phyloP scores from a whole-genome alignment of 208 protist genomes.

The Herpetomonas samuelpessoai region DNA sequence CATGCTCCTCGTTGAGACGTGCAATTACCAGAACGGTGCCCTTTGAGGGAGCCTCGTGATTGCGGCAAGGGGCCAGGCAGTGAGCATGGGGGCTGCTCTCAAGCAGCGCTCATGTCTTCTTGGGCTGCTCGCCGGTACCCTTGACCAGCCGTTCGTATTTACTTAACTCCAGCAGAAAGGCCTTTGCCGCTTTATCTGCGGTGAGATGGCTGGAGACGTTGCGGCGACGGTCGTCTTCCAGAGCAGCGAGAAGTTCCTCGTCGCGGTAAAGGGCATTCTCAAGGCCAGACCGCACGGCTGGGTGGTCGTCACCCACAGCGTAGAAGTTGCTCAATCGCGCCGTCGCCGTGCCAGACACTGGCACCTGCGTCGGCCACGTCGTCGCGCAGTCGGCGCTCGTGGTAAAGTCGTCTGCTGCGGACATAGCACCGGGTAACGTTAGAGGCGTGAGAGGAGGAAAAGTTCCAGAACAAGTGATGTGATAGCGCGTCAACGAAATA shows the following conservation, averaged over 20 bases:
- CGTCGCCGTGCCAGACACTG: slow-evolving; percentile 27
- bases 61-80: too few species aligned
- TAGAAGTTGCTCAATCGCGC: slow-evolving; percentile 58
- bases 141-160: slow-evolving; percentile 18
- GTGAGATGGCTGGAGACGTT: slow-evolving; percentile 41
- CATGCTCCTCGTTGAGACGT: too few species aligned
- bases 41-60: too few species aligned
- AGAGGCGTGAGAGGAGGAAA: background rate
- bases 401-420: too few species aligned
- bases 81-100: too few species aligned
- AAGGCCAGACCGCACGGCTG: slow-evolving; percentile 19
- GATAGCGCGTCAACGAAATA: too few species aligned
- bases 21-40: too few species aligned
- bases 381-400: background rate
- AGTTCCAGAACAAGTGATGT: too few species aligned
- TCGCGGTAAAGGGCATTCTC: slow-evolving; percentile 44
- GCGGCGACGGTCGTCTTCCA: slow-evolving; percentile 56
- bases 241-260: slow-evolving; percentile 31
- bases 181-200: slow-evolving; percentile 36
- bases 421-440: background rate
- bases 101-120: too few species aligned
- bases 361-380: background rate
- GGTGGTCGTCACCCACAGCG: slow-evolving; percentile 43
- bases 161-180: slow-evolving; percentile 20
- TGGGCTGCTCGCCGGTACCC: slow-evolving; percentile 2